Evolutionary conservation across 805 yeast genomes (phyloP), one percentile per base, ranked within the genome.

Genomic region (Danielia oregonensis): DNA sequence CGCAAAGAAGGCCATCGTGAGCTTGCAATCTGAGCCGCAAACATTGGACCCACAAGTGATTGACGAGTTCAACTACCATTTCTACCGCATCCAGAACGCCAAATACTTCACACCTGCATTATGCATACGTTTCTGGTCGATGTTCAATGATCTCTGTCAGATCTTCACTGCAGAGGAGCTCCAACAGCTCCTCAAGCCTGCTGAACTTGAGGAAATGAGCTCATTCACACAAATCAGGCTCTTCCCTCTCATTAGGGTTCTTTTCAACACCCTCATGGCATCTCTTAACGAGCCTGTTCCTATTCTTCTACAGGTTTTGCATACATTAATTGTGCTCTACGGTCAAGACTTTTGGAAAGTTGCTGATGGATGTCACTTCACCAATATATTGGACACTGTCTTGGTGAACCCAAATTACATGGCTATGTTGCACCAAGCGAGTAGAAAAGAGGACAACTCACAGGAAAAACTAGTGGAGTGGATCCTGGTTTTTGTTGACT

Each of bases 351-450:
- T 80, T 38, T 86, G 93, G 91, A 47, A 53, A 0, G 45, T 59
- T 17, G 65, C 78, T 3, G 60, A 71, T 1, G 86, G 85, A 0
- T 72, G 63, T 40, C 72, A 74, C 2, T 74, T 72, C 39, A 68
- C 65, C 18, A 78, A 77, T 39, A 62, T 80, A 28, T 54, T 83
- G 33, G 88, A 82, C 43, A 68, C 78, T 12, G 63, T 82, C 1
- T 67, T 82, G 30, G 72, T 72, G 13, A 79, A 74, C 45, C 78
- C 80, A 1, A 57, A 64, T 30, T 78, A 67, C 44, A 48, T 62
- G 1, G 58, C 57, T 12, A 60, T 55, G 33, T 49, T 80, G 18
- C 42, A 42, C 4, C 29, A 26, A 5, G 39, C 48, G 1, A 15
- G 34, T 11, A 15, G 21, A 8, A 14, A 9, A 12, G 26, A 28